These are phyloP conservation scores for Escovopsis sp. DNA, from an alignment of 2,329 filamentous ascomycete genomes.

Conservation along the genomic window DNA sequence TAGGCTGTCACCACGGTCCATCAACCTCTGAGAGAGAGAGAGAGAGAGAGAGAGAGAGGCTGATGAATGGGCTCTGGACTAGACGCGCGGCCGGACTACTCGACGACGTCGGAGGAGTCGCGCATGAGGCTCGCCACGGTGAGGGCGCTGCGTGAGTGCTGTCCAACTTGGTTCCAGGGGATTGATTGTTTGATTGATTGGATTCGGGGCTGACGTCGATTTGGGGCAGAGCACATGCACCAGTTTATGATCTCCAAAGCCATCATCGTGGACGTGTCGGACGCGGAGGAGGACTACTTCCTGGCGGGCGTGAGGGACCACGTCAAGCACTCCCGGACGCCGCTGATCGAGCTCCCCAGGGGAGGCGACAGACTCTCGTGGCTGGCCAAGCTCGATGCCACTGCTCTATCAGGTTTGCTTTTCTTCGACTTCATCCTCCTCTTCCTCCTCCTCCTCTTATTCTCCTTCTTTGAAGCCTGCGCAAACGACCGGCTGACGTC, in stretches of 20 bases:
- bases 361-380: slow-evolving; percentile 53
- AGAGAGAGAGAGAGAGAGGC: background rate
- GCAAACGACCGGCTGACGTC: too few species aligned
- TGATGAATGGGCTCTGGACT: slow-evolving; percentile 6
- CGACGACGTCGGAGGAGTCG: slow-evolving; percentile 50
- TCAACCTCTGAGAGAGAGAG: too few species aligned
- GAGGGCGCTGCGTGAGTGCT: slow-evolving; percentile 45
- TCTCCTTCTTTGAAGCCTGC: slow-evolving; percentile 10
- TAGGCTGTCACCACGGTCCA: too few species aligned
- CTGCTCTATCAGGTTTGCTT: slow-evolving; percentile 46
- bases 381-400: slow-evolving; percentile 63
- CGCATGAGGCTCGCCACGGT: slow-evolving; percentile 52
- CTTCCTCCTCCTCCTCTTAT: background rate
- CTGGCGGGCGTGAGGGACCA: slow-evolving; percentile 42
- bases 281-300: slow-evolving; percentile 55
- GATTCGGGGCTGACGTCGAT: too few species aligned
- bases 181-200: background rate
- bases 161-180: background rate
- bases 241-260: slow-evolving; percentile 64
- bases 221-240: slow-evolving; percentile 43
- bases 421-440: background rate
- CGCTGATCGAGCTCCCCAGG: slow-evolving; percentile 57
- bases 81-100: slow-evolving; percentile 67
- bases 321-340: slow-evolving; percentile 33
- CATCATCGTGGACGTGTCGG: slow-evolving; percentile 54